A percentile compares a stretch with the other conserved stretches of the same genome.
phyloP scores from a whole-genome alignment of 768 basidiomycete genomes.

The Wakefieldia striispora region DNA sequence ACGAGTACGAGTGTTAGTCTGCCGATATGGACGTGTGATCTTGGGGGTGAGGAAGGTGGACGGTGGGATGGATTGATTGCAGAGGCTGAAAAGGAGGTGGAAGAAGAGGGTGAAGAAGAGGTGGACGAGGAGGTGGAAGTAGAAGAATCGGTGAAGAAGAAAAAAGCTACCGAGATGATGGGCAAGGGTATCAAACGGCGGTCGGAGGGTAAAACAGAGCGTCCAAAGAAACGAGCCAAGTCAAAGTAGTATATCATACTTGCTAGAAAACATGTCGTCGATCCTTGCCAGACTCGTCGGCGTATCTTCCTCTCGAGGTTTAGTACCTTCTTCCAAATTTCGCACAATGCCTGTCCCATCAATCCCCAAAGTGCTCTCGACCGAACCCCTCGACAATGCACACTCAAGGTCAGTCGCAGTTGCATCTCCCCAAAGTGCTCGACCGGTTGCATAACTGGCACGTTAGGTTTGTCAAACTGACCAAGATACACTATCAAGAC shows the following conservation, averaged over 20 bases:
- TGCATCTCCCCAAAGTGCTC: not conserved
- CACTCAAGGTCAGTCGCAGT: slow-evolving; percentile 53
- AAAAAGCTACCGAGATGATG: too few relatives aligned
- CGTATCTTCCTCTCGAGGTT: too few relatives aligned
- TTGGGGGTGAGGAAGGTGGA: slow-evolving; percentile 47
- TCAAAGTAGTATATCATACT: too few relatives aligned
- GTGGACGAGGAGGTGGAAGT: not conserved
- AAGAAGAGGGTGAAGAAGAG: slow-evolving; percentile 5
- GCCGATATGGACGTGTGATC: slow-evolving; percentile 86
- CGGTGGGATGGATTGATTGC: slow-evolving; percentile 31
- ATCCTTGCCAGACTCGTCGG: slow-evolving; percentile 7
- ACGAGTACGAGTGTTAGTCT: slow-evolving; percentile 79
- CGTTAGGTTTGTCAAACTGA: slow-evolving; percentile 86
- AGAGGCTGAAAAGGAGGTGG: slow-evolving; percentile 4
- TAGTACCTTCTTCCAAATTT: too few relatives aligned
- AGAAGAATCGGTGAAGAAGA: not conserved
- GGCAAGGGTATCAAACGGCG: slow-evolving; percentile 18
- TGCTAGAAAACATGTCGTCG: slow-evolving; percentile 1
- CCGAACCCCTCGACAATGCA: slow-evolving; percentile 46
- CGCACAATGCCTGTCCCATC: slow-evolving; percentile 15
- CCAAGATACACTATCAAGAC: slow-evolving; percentile 80
- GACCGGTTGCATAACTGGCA: slow-evolving; percentile 24
- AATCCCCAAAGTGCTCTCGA: slow-evolving; percentile 51
- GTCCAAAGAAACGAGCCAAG: slow-evolving; percentile 16
- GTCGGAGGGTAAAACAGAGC: slow-evolving; percentile 8